Evolutionary conservation across 768 basidiomycete genomes (phyloP), one percentile per base, ranked within the genome.

Genomic region (Podaxis rugospora): DNA sequence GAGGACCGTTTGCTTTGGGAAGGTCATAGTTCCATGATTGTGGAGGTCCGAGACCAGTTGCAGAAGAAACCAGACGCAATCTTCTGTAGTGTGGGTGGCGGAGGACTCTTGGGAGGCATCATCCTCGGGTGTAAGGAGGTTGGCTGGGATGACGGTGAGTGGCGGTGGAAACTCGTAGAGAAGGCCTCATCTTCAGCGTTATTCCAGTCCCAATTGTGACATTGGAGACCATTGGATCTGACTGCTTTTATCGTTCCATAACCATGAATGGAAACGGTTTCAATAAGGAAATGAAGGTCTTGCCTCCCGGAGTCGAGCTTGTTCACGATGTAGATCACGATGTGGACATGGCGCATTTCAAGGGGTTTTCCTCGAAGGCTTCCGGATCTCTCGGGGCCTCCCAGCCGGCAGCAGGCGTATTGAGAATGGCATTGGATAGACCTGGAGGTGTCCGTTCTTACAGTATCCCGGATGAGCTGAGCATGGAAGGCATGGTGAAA

Each of bases 11-110:
- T 80, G 3, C 56, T 92, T 13, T 92, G 90, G 90, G 80, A 86
- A 67, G 91, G 91, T 1, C 88, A 92, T 66, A 79, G 84, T n/a
- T 87, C 88, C 16, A 85, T 92, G 79, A 75, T 92, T 42, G 66
- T 72, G 14, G 91, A 92, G 67, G 83, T 90, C 46, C 69, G 75
- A 16, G 66, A 69, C 9, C 87, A 90, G 63, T 74, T 91, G 4
- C 71, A 71, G 0, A 62, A 65, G 40, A 81, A 80, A 65, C 89
- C 90, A 5, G 83, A 86, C 61, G 89, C 88, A 0, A 85, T 92
- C 46, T 84, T 92, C 62, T 92, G 90, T 67, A 86, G 85, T 55
- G 88, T 92, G 11, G 91, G 91, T 39, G 90, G 90, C 0, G 90
- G 80, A 0, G 89, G 90, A 0, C 72, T 92, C 0, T 71, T 89